phyloP scores from a whole-genome alignment of 2,329 filamentous ascomycete species.

The Penicillium fuscoglaucum region DNA sequence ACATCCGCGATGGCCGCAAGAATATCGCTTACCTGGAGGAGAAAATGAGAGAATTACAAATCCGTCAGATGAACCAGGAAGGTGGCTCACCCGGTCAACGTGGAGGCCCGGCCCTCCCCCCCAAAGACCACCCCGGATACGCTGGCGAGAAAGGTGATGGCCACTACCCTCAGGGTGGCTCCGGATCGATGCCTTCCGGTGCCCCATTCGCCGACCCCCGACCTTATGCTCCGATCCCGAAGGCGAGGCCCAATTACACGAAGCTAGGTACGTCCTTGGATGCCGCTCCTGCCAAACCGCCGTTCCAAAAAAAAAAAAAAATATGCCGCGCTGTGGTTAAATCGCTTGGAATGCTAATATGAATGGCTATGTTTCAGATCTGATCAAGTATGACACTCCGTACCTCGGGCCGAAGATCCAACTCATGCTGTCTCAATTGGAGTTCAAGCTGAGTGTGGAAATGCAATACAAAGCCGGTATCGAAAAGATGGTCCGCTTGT shows the following conservation, averaged over 20 bases:
- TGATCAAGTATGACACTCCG: slow-evolving; percentile 97
- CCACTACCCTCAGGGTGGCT: slow-evolving; percentile 60
- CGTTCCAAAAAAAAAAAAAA: not conserved
- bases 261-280: slow-evolving; percentile 74
- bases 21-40: slow-evolving; percentile 97
- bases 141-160: slow-evolving; percentile 56
- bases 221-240: slow-evolving; percentile 67
- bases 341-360: slow-evolving; percentile 25
- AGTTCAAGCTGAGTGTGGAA: slow-evolving; percentile 98
- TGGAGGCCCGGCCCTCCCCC: slow-evolving; percentile 60
- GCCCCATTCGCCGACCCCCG: slow-evolving; percentile 75
- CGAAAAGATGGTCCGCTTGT: slow-evolving; percentile 98
- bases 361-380: slow-evolving; percentile 58
- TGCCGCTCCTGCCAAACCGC: not conserved
- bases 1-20: slow-evolving; percentile 88
- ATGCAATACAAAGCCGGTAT: slow-evolving; percentile 99
- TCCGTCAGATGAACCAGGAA: slow-evolving; percentile 68
- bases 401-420: slow-evolving; percentile 96
- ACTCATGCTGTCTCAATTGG: slow-evolving; percentile 96
- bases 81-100: slow-evolving; percentile 50
- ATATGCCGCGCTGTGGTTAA: not conserved
- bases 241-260: slow-evolving; percentile 84
- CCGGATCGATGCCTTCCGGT: slow-evolving; percentile 75
- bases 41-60: slow-evolving; percentile 81
- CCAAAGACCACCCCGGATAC: slow-evolving; percentile 65